Evolutionary conservation across 768 basidiomycete species (phyloP).

Genomic region (Serendipita sp.): DNA sequence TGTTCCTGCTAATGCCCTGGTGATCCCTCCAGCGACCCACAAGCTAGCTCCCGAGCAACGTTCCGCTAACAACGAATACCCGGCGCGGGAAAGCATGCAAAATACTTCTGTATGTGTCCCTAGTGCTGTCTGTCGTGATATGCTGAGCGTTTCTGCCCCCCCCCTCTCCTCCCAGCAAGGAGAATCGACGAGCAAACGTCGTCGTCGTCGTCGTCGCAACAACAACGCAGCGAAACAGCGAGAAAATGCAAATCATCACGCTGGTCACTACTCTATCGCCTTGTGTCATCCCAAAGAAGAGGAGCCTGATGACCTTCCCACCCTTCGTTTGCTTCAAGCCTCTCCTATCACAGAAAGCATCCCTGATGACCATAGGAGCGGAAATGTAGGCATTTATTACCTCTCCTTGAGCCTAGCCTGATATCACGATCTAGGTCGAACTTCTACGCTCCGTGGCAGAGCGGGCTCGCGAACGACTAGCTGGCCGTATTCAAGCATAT

Average conservation of each 20-base stretch:
- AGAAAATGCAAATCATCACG: neutral
- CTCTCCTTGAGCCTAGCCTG: neutral
- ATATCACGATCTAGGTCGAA: neutral
- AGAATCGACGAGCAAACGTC: neutral
- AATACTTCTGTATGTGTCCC: neutral
- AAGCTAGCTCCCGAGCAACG: too few species aligned
- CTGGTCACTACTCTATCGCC: neutral
- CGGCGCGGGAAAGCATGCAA: neutral
- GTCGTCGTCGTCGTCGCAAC: neutral
- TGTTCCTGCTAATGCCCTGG: neutral
- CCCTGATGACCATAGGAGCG: neutral
- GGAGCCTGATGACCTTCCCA: neutral
- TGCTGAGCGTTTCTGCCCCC: neutral
- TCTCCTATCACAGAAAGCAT: neutral
- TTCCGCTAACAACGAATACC: too few species aligned
- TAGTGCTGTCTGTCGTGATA: neutral
- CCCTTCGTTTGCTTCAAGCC: neutral
- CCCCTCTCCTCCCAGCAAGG: neutral
- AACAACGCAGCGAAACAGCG: neutral
- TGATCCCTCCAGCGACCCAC: too few species aligned
- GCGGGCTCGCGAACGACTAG: constrained; percentile 1
- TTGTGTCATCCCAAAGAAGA: neutral
- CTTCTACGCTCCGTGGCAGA: neutral
- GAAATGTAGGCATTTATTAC: neutral
- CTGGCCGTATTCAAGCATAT: neutral